Percentiles rank a stretch among this genome's conserved stretches.
Conservation (phyloP, 1,284 basidiomycete genomes). For the Leccinum olivaceoglutinosum region DNA sequence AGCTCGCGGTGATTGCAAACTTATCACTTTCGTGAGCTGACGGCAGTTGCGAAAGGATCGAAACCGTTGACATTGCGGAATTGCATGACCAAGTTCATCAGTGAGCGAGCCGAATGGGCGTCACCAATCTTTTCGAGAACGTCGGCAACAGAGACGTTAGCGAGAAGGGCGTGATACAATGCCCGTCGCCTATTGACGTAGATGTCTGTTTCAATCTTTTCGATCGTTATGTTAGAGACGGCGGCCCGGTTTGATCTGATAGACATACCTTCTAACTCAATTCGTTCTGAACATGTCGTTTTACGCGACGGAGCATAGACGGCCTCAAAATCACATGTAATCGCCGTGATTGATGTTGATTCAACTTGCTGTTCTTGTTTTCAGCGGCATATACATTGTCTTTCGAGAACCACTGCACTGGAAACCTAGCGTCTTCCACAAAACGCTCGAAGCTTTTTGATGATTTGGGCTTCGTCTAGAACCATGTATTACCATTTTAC, state of each 20-base stretch:
- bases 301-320: conserved; percentile 57
- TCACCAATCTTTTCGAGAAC: conserved; percentile 89
- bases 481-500: conserved; percentile 99
- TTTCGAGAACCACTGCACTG: conserved; percentile 99
- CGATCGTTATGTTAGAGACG: conserved; percentile 1
- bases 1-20: conserved; percentile 99
- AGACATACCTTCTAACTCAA: conserved; percentile 89
- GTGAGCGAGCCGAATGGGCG: conserved; percentile 82
- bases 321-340: conserved; percentile 99
- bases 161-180: conserved; percentile 86
- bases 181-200: conserved; percentile 92
- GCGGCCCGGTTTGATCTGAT: not conserved
- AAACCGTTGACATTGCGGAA: conserved; percentile 78
- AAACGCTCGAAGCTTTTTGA: conserved; percentile 97
- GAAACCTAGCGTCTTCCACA: conserved; percentile 98
- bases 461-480: conserved; percentile 98
- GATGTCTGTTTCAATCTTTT: conserved; percentile 92
- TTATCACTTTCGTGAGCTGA: conserved; percentile 31
- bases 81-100: conserved; percentile 99
- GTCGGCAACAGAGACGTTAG: conserved; percentile 93
- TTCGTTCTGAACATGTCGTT: conserved; percentile 83
- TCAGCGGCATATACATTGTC: conserved; percentile 96
- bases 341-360: conserved; percentile 92
- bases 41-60: not conserved
- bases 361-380: conserved; percentile 86